A percentile compares a stretch with the other conserved stretches of the same genome.
Evolutionary conservation across 495 filamentous ascomycete species (phyloP).

Genomic region (Neurospora terricola): DNA sequence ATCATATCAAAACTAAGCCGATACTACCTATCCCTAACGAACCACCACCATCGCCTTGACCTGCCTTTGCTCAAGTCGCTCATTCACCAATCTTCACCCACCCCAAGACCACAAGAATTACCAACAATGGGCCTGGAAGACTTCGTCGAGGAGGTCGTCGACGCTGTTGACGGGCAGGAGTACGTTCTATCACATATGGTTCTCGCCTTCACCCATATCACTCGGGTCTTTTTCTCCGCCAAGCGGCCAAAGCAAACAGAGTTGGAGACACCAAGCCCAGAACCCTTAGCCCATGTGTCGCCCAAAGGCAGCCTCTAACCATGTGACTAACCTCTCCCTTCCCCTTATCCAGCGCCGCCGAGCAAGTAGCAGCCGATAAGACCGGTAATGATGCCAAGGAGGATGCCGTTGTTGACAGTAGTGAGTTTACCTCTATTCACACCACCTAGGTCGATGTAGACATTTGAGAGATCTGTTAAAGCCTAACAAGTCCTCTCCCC

Average conservation of each 20-base stretch:
- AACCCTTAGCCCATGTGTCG: neutral
- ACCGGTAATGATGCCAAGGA: constrained; percentile 17
- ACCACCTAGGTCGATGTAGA: no score
- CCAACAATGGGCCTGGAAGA: constrained; percentile 5
- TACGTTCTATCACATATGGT: neutral
- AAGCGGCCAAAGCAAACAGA: neutral
- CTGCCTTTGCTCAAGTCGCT: neutral
- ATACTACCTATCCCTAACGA: neutral
- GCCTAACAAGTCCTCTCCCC: no score
- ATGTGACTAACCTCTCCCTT: neutral
- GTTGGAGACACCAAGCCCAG: neutral
- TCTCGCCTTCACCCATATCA: no score
- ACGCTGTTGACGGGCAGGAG: constrained; percentile 17
- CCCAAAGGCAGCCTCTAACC: neutral
- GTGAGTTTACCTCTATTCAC: constrained; percentile 3
- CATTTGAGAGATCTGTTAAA: no score
- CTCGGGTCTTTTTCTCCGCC: no score
- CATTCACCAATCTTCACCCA: neutral
- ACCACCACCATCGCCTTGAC: neutral
- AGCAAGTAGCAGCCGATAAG: constrained; percentile 21
- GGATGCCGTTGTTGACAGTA: constrained; percentile 22
- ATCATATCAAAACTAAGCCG: neutral
- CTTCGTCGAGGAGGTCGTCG: constrained; percentile 17
- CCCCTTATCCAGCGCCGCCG: constrained; percentile 12
- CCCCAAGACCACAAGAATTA: neutral